Conservation (phyloP, 139 green algal species). For the Desmodesmus armatus region DNA sequence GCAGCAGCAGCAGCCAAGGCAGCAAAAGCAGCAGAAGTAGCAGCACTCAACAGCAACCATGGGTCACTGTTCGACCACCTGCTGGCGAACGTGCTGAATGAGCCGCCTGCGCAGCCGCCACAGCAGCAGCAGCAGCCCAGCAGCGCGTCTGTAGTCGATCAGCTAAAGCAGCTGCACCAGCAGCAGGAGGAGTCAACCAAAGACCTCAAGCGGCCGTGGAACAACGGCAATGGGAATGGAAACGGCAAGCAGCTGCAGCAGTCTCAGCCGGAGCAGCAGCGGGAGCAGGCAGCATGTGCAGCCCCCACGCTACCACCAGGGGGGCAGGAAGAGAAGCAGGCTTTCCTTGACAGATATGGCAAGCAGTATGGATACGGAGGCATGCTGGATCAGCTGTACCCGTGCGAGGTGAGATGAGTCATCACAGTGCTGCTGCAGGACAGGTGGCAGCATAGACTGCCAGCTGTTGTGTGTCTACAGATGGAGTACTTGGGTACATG, state of each 20-base stretch:
- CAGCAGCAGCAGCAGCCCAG: conserved; percentile 16
- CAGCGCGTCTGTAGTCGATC: conserved; percentile 12
- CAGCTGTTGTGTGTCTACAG: too few species aligned
- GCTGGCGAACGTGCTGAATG: conserved; percentile 9
- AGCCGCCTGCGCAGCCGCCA: background rate
- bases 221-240: background rate
- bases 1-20: conserved; percentile 18
- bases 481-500: too few species aligned
- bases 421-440: too few species aligned
- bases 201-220: background rate
- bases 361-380: conserved; percentile 69
- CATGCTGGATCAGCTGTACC: conserved; percentile 70
- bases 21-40: background rate
- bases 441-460: too few species aligned
- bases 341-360: conserved; percentile 42
- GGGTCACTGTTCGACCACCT: conserved; percentile 33
- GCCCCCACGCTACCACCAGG: too few species aligned
- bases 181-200: conserved; percentile 39
- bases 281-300: background rate
- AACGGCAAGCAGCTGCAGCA: conserved; percentile 5
- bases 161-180: conserved; percentile 23
- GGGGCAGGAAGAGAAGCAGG: conserved; percentile 21
- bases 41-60: conserved; percentile 11
- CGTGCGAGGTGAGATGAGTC: conserved; percentile 53
- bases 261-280: background rate